Base-by-base conservation (phyloP, 805 yeast species). In the Metschnikowia bowlesiae region DNA sequence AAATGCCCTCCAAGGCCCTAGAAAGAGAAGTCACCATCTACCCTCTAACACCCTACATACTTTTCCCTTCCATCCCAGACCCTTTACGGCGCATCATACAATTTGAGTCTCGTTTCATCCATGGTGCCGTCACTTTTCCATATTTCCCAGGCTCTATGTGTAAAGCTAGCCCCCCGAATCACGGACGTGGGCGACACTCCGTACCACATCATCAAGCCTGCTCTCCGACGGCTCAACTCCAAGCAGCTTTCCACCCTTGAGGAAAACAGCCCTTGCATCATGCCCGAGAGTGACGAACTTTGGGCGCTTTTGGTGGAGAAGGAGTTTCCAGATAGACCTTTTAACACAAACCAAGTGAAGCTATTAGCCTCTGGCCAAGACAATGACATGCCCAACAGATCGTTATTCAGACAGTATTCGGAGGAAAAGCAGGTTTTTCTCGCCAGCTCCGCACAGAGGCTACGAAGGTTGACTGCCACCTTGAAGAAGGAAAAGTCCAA, bases 311-410 rank as follows among this genome's bases (percentile, higher is more conserved):
- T 80, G 22, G 63, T 80, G 1, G 64, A 64, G 37, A 69, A 74
- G 49, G 84, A 79, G 57, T 80, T 80, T 53, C 70, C 77, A 2
- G 73, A 71, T 44, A 59, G 82, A 34, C 80, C 82, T 6, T 41
- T 42, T 31, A 47, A 39, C 22, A 28, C 47, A 18, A 46, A 50
- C 16, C 39, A 38, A n/a, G 41, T 46, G 18, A 43, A 40, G 39
- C 39, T 44, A 26, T n/a, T 49, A 29, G 22, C 49, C 4, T 10
- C 47, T 6, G 50, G 44, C 13, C 50, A 45, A 29, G 41, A 39
- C 30, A 14, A 46, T 14, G 31, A 9, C 9, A 66, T 71, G 64
- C 71, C 75, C 18, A 63, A 73, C 28, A 66, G 71, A 51, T 62
- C 65, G 1, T 53, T 75, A 26, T 80, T 78, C 62, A 58, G 63